Conservation (phyloP, 192 early-diverging fungal species). For the Podila horticola region DNA sequence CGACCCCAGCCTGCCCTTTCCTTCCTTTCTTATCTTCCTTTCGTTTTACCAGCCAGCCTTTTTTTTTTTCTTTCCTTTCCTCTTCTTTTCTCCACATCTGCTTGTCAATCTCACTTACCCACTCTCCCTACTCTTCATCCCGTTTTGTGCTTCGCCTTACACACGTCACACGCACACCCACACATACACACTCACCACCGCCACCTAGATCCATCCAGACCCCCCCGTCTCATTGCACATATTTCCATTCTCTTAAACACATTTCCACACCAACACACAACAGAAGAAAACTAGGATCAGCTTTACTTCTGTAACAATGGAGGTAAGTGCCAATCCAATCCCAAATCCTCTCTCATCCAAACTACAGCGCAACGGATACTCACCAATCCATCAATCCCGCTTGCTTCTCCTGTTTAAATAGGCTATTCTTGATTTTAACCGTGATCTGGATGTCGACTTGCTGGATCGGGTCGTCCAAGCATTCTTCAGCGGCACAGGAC, state of each 20-base stretch:
- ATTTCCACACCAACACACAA: background rate
- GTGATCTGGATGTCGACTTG: conserved; percentile 85
- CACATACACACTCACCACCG: background rate
- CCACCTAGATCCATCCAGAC: background rate
- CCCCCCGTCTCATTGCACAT: background rate
- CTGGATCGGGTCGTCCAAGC: conserved; percentile 92
- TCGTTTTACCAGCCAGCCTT: background rate
- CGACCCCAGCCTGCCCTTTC: too few species aligned
- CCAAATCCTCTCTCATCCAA: conserved; percentile 2
- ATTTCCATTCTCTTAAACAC: background rate
- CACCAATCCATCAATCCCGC: background rate
- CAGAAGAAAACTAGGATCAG: background rate
- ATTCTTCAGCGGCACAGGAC: conserved; percentile 78
- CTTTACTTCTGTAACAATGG: background rate
- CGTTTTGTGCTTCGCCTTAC: background rate
- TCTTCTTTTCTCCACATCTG: conserved; percentile 2
- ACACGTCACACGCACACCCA: background rate
- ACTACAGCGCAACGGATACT: background rate
- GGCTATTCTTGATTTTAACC: conserved; percentile 88
- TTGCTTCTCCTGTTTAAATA: conserved; percentile 20
- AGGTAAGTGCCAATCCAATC: background rate
- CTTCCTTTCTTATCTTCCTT: too few species aligned
- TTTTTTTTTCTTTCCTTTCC: background rate
- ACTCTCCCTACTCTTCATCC: background rate
- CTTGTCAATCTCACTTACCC: background rate